Conservation (phyloP, 345 rosid species). For the Populus simonii region DNA sequence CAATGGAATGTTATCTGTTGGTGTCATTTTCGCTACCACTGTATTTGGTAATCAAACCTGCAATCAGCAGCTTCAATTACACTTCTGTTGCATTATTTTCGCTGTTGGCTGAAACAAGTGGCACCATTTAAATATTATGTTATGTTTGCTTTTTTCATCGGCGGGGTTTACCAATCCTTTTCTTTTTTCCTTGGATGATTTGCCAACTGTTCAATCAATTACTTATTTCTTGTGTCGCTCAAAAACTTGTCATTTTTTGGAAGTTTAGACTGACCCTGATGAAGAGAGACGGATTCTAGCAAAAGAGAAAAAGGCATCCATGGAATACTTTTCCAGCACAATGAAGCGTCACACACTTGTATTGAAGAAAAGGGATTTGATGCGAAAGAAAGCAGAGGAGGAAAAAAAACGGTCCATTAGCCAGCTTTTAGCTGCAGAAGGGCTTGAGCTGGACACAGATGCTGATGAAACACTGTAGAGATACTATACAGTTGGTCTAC, state of each 20-base stretch:
- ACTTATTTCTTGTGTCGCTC: neutral
- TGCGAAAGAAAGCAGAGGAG: slow-evolving; percentile 81
- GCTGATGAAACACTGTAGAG: slow-evolving; percentile 35
- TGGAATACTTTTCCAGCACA: slow-evolving; percentile 57
- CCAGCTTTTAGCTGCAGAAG: slow-evolving; percentile 86
- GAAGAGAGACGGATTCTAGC: slow-evolving; percentile 80
- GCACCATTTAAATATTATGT: neutral
- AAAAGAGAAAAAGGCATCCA: slow-evolving; percentile 79
- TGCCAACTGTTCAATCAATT: no score
- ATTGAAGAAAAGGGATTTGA: slow-evolving; percentile 80
- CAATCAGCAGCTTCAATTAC: no score
- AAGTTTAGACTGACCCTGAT: slow-evolving; percentile 70
- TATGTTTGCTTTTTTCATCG: neutral
- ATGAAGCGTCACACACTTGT: slow-evolving; percentile 77
- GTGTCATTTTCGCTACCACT: neutral
- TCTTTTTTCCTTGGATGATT: no score
- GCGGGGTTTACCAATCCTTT: no score
- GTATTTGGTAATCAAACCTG: neutral
- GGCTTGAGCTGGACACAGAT: slow-evolving; percentile 81
- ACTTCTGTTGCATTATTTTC: neutral
- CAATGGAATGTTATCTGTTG: no score
- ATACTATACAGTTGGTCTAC: neutral
- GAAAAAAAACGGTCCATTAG: slow-evolving; percentile 57
- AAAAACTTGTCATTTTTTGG: slow-evolving; percentile 10
- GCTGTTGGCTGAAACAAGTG: neutral